Evolutionary conservation across 768 basidiomycete species (phyloP), one percentile per base, ranked within the genome.

Genomic region (Phanerochaete sordida): DNA sequence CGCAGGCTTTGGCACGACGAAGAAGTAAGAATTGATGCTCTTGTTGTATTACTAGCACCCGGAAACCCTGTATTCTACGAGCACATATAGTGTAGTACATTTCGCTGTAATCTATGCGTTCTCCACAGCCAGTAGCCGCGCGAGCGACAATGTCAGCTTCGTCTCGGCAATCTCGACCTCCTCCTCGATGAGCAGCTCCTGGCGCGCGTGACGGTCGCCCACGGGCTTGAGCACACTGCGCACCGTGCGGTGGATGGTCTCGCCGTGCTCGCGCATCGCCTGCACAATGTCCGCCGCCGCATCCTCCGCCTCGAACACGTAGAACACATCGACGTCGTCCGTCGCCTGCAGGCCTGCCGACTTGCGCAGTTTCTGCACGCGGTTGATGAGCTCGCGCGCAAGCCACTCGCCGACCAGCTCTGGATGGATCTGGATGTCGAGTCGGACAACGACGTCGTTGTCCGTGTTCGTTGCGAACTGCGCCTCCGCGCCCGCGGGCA

Each of bases 311-410:
- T 88, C 86, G 71, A 96, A 91, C 59, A 75, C 74, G 76, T 95
- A 95, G 75, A 87, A 95, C 43, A 97, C 83, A 56, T 91, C 82
- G 28, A 98, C 86, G 69, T 97, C 93, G 70, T 99, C 97, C 7
- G 94, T 95, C 21, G 96, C 89, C 74, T 95, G 93, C 64, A 98
- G 79, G 15, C 95, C 94, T 1, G 94, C 95, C 74, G 95, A 93
- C 78, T 99, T 99, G 66, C 97, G 82, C 61, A 98, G 78, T 71
- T 92, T 93, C 77, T 99, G 97, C 45, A 98, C 88, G 56, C 95
- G 88, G 65, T 95, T 96, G 63, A 90, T 89, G 64, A 98, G 74
- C 73, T 96, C 93, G 47, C 97, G 84, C 48, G 92, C 88, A 26
- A 95, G 79, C 80, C 93, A 95, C 77, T 98, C 91, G 53, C 85